Evolutionary conservation across 2,329 filamentous ascomycete genomes (phyloP).

Genomic region (Myriosclerotinia curreyana): DNA sequence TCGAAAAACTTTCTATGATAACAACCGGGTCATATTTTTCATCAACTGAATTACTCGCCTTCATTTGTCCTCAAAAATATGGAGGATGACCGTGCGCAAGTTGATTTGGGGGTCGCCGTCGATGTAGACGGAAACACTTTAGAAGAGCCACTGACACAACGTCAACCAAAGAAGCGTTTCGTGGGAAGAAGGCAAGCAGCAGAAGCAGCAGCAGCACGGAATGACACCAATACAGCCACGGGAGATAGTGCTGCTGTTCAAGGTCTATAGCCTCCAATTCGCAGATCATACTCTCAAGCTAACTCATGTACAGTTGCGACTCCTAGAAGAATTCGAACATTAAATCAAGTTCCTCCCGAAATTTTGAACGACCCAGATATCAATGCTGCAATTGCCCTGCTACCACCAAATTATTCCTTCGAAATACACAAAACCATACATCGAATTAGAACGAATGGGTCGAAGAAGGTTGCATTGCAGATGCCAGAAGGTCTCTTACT

Average conservation of each 20-base stretch:
- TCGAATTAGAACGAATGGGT: slow-evolving; percentile 74
- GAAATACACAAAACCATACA: slow-evolving; percentile 98
- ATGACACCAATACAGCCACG: slow-evolving; percentile 34
- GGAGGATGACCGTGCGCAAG: slow-evolving; percentile 71
- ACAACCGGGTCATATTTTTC: not conserved
- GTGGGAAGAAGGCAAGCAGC: slow-evolving; percentile 76
- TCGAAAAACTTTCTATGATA: not conserved
- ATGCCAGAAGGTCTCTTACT: slow-evolving; percentile 93
- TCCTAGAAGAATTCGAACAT: slow-evolving; percentile 68
- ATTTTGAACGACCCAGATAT: slow-evolving; percentile 83
- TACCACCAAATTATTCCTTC: slow-evolving; percentile 96
- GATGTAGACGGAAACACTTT: slow-evolving; percentile 56
- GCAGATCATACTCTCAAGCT: slow-evolving; percentile 24
- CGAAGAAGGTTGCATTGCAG: slow-evolving; percentile 87
- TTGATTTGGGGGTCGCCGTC: slow-evolving; percentile 67
- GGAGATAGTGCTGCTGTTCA: slow-evolving; percentile 66
- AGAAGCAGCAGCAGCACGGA: slow-evolving; percentile 50
- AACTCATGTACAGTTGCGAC: slow-evolving; percentile 56
- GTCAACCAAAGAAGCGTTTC: slow-evolving; percentile 87
- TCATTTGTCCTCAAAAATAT: slow-evolving; percentile 45
- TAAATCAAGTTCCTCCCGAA: slow-evolving; percentile 86
- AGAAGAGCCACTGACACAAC: slow-evolving; percentile 49
- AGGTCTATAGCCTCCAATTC: slow-evolving; percentile 48
- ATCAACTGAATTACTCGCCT: not conserved
- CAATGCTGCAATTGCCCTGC: slow-evolving; percentile 79